Conservation (phyloP, 345 rosid species). For the Bruguiera sexangula region DNA sequence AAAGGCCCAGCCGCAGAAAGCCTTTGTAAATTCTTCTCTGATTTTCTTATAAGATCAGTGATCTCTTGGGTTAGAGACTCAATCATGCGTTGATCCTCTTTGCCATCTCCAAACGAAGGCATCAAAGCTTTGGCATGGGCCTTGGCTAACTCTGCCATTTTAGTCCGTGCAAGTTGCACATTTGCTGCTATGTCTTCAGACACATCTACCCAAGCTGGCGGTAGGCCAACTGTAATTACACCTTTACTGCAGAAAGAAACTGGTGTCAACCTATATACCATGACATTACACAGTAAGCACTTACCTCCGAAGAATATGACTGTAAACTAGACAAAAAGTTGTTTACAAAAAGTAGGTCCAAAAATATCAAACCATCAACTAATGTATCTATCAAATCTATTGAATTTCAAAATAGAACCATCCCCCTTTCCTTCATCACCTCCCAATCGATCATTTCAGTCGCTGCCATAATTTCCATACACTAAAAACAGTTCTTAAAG, state of each 20-base stretch:
- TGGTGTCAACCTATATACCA: conserved; percentile 8
- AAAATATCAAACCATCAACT: conserved; percentile 9
- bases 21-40: conserved; percentile 72
- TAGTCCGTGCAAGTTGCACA: conserved; percentile 64
- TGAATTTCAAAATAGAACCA: background rate
- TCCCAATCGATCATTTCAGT: background rate
- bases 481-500: too few species aligned
- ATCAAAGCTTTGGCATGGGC: conserved; percentile 95
- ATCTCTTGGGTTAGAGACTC: conserved; percentile 80
- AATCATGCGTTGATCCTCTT: conserved; percentile 78
- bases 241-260: conserved; percentile 60
- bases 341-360: conserved; percentile 5
- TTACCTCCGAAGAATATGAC: conserved; percentile 2
- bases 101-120: conserved; percentile 98
- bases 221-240: conserved; percentile 72
- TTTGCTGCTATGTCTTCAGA: conserved; percentile 84
- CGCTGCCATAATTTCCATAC: too few species aligned
- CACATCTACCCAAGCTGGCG: conserved; percentile 95
- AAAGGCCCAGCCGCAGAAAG: conserved; percentile 71
- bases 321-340: background rate
- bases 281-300: conserved; percentile 1
- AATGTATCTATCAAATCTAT: background rate
- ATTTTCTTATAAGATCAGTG: conserved; percentile 68
- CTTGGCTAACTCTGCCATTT: conserved; percentile 75
- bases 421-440: background rate